These are phyloP conservation scores for Teunomyces atbi DNA, from an alignment of 805 yeast genomes.

Conservation along the genomic window DNA sequence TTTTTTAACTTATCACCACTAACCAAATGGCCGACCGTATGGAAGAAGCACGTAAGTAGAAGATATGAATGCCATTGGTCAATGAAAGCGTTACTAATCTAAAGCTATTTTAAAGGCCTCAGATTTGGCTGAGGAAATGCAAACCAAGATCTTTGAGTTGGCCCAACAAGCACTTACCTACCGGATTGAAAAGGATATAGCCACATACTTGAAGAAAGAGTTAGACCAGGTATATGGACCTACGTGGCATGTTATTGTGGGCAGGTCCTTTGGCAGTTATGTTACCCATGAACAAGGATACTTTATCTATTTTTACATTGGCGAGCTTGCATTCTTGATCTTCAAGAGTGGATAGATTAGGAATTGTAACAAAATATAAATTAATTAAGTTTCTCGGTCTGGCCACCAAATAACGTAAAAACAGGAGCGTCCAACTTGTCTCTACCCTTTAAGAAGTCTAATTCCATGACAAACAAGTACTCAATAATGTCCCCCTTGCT, in stretches of 20 bases:
- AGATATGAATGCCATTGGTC: neutral
- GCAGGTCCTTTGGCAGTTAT: conserved; percentile 74
- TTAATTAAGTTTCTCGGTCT: conserved; percentile 48
- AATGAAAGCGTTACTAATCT: neutral
- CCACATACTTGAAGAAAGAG: conserved; percentile 62
- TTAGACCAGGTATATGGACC: conserved; percentile 64
- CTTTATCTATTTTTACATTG: conserved; percentile 71
- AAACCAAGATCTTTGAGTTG: conserved; percentile 46
- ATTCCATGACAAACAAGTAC: conserved; percentile 88
- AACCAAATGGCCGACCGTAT: neutral
- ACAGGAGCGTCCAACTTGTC: conserved; percentile 81
- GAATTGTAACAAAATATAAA: neutral
- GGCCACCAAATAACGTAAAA: conserved; percentile 87
- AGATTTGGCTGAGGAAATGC: conserved; percentile 52
- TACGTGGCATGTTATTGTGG: conserved; percentile 82
- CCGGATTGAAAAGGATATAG: conserved; percentile 58
- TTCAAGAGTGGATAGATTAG: conserved; percentile 59
- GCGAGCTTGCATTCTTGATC: conserved; percentile 61
- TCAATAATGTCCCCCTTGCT: conserved; percentile 73
- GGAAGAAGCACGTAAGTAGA: neutral
- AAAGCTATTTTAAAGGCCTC: conserved; percentile 43
- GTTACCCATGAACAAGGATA: conserved; percentile 77
- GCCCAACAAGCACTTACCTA: conserved; percentile 44
- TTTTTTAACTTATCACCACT: neutral
- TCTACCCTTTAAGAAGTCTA: conserved; percentile 92